phyloP scores from a whole-genome alignment of 306 rosid species.

The Ceratonia siliqua region DNA sequence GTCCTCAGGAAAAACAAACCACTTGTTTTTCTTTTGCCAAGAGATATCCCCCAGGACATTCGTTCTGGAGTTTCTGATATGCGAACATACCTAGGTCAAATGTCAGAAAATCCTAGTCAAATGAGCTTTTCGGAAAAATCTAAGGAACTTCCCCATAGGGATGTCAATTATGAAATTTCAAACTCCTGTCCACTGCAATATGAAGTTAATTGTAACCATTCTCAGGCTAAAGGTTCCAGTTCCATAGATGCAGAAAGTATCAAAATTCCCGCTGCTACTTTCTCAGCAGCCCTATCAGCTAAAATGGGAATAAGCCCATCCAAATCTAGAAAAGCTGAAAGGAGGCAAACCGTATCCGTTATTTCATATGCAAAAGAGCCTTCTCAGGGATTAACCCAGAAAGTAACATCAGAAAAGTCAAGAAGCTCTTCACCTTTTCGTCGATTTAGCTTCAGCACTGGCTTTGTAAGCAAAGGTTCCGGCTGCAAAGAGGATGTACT shows the following conservation, averaged over 20 bases:
- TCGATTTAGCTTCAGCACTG: slow-evolving; percentile 58
- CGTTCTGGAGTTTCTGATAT: slow-evolving; percentile 51
- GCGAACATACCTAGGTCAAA: slow-evolving; percentile 38
- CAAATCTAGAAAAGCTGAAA: slow-evolving; percentile 49
- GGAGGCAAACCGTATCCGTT: slow-evolving; percentile 33
- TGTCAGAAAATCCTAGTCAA: slow-evolving; percentile 45
- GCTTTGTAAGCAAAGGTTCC: slow-evolving; percentile 59
- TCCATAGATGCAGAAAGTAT: slow-evolving; percentile 33
- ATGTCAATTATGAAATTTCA: slow-evolving; percentile 41
- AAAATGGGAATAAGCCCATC: slow-evolving; percentile 54
- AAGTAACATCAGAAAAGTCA: slow-evolving; percentile 55
- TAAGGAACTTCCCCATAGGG: slow-evolving; percentile 38
- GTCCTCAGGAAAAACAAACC: slow-evolving; percentile 46
- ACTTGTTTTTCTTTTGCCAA: slow-evolving; percentile 58
- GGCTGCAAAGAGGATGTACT: slow-evolving; percentile 60
- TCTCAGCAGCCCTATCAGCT: slow-evolving; percentile 32
- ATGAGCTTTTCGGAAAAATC: slow-evolving; percentile 42
- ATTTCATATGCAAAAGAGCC: slow-evolving; percentile 40
- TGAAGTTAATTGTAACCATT: slow-evolving; percentile 44
- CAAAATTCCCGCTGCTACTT: slow-evolving; percentile 41
- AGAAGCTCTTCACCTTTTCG: slow-evolving; percentile 86
- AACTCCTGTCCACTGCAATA: slow-evolving; percentile 44
- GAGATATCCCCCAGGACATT: slow-evolving; percentile 39
- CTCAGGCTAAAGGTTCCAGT: slow-evolving; percentile 39
- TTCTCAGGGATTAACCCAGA: slow-evolving; percentile 46